Conservation (phyloP, 225 moss, liverwort and hornwort genomes). For the Neckera pumila region DNA sequence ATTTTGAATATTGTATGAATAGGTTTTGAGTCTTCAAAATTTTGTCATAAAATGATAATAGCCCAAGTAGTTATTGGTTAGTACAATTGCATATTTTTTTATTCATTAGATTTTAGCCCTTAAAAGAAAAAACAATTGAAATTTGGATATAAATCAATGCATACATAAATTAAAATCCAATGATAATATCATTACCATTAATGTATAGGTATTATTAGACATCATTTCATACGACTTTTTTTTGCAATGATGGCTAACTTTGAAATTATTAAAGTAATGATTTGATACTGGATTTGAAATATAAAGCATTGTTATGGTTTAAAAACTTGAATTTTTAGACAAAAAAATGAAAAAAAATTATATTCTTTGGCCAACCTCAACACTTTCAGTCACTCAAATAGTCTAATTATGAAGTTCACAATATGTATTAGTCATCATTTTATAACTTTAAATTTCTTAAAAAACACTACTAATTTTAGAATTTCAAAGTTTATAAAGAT, state of each 20-base stretch:
- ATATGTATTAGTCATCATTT: neutral
- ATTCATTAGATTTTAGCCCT: neutral
- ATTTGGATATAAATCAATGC: neutral
- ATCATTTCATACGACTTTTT: neutral
- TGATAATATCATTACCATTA: neutral
- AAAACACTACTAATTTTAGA: neutral
- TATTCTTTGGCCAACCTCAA: neutral
- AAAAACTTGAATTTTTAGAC: neutral
- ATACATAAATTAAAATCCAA: neutral
- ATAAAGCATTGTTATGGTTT: accelerated
- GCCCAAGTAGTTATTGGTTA: neutral
- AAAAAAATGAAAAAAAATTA: accelerated
- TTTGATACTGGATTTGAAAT: neutral
- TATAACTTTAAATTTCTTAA: accelerated
- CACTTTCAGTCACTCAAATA: neutral
- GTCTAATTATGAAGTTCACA: neutral
- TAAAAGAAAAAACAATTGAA: neutral
- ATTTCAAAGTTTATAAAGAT: neutral
- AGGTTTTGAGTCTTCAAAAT: neutral
- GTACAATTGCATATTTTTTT: neutral
- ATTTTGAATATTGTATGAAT: neutral
- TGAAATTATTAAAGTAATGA: neutral
- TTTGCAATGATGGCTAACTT: neutral
- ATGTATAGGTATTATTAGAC: neutral
- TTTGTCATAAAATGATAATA: neutral